phyloP scores from a whole-genome alignment of 768 basidiomycete species.

The Hericium coralloides region DNA sequence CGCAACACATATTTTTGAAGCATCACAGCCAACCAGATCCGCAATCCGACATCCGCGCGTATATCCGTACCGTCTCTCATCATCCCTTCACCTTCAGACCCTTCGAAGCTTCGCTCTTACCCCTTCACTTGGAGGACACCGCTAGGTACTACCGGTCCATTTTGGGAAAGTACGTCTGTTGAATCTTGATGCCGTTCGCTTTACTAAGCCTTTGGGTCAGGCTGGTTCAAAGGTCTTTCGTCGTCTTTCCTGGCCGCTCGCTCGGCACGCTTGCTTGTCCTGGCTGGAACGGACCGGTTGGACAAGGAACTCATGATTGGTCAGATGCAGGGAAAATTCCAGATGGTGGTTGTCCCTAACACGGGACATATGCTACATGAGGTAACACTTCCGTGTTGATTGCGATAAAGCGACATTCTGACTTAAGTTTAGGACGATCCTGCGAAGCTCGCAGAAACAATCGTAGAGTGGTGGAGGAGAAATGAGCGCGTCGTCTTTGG shows the following conservation, averaged over 20 bases:
- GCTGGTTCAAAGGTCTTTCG: slow-evolving; percentile 87
- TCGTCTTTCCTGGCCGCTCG: slow-evolving; percentile 66
- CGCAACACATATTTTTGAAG: slow-evolving; percentile 30
- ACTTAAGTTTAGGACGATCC: slow-evolving; percentile 66
- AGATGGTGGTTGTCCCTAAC: slow-evolving; percentile 76
- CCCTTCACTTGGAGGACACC: slow-evolving; percentile 77
- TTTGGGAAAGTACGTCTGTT: slow-evolving; percentile 67
- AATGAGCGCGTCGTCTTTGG: slow-evolving; percentile 67
- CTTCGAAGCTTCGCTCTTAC: slow-evolving; percentile 24
- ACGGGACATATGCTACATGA: slow-evolving; percentile 96
- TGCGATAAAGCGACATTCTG: too few relatives aligned
- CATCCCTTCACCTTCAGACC: slow-evolving; percentile 28
- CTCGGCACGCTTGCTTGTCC: slow-evolving; percentile 77
- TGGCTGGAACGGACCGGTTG: slow-evolving; percentile 89
- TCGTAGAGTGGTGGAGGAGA: slow-evolving; percentile 86
- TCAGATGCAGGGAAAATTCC: slow-evolving; percentile 82
- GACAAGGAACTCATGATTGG: slow-evolving; percentile 93
- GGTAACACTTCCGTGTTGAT: slow-evolving; percentile 34
- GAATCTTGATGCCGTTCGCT: background rate
- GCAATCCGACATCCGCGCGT: slow-evolving; percentile 73
- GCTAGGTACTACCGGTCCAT: slow-evolving; percentile 74
- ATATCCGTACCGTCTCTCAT: slow-evolving; percentile 83
- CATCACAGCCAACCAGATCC: slow-evolving; percentile 71
- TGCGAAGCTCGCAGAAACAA: slow-evolving; percentile 61
- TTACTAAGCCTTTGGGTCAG: slow-evolving; percentile 29